phyloP scores from a whole-genome alignment of 2,329 filamentous ascomycete species.

The Clonostachys chloroleuca region DNA sequence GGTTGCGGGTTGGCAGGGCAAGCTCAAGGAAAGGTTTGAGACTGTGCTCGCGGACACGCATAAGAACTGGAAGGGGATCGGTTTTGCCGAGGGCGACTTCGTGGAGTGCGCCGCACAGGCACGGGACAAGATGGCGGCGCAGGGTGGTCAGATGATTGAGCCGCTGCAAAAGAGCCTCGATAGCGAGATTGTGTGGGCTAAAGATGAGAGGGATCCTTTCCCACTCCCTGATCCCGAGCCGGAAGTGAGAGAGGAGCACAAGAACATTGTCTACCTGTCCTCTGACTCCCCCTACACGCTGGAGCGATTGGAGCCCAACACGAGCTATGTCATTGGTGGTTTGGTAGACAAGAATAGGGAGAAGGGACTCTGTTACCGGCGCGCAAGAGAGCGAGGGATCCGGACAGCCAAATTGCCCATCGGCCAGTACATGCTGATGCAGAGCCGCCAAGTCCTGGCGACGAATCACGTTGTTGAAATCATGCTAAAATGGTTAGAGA shows the following conservation, averaged over 20 bases:
- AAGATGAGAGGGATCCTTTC: slow-evolving; percentile 22
- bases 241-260: slow-evolving; percentile 20
- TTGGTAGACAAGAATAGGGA: slow-evolving; percentile 95
- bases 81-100: slow-evolving; percentile 72
- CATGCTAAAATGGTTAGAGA: slow-evolving; percentile 89
- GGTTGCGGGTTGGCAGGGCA: slow-evolving; percentile 73
- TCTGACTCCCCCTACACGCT: slow-evolving; percentile 88
- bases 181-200: slow-evolving; percentile 18
- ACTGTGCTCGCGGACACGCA: slow-evolving; percentile 68
- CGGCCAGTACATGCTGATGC: slow-evolving; percentile 91
- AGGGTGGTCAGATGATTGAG: slow-evolving; percentile 56
- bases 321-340: slow-evolving; percentile 88
- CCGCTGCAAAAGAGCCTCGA: slow-evolving; percentile 39
- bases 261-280: slow-evolving; percentile 75
- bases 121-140: slow-evolving; percentile 57
- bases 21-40: slow-evolving; percentile 75
- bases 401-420: slow-evolving; percentile 91
- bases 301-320: slow-evolving; percentile 77
- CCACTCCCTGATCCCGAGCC: slow-evolving; percentile 25
- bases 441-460: slow-evolving; percentile 77
- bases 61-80: slow-evolving; percentile 73
- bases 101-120: slow-evolving; percentile 62
- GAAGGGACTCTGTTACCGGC: slow-evolving; percentile 88
- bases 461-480: slow-evolving; percentile 98
- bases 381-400: slow-evolving; percentile 70